A percentile compares a stretch with the other conserved stretches of the same genome.
phyloP scores from a whole-genome alignment of 2,329 filamentous ascomycete genomes.

The Trichoderma sp. region DNA sequence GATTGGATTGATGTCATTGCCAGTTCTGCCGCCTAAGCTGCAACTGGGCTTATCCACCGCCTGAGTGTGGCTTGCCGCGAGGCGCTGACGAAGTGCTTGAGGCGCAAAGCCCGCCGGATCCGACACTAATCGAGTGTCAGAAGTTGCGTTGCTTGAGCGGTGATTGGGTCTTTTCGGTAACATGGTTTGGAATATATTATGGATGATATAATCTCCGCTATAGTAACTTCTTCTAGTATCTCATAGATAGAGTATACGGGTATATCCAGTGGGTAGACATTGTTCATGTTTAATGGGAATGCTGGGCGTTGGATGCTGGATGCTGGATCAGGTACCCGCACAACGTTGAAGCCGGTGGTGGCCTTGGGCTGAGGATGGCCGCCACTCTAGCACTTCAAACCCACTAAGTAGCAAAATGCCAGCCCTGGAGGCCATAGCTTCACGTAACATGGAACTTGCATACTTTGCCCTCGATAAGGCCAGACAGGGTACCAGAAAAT shows the following conservation, averaged over 20 bases:
- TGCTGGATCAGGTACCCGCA: not conserved
- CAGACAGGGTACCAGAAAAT: not conserved
- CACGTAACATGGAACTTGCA: too few species aligned
- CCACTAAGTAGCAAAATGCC: not conserved
- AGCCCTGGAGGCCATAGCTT: not conserved
- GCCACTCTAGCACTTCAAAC: not conserved
- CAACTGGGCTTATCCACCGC: not conserved
- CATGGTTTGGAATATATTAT: not conserved
- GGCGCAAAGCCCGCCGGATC: conserved; percentile 13
- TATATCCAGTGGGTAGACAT: not conserved
- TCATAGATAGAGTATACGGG: not conserved
- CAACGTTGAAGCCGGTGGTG: not conserved
- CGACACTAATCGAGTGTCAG: not conserved
- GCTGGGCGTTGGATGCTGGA: not conserved
- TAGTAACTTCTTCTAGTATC: not conserved
- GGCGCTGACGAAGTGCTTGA: conserved; percentile 8
- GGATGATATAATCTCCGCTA: not conserved
- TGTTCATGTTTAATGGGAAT: not conserved
- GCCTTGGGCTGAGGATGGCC: not conserved
- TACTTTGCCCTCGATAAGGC: not conserved
- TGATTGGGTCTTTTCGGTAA: not conserved
- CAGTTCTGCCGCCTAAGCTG: not conserved
- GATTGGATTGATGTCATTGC: conserved; percentile 18
- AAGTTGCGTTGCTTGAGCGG: not conserved
- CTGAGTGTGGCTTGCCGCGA: conserved; percentile 14